Evolutionary conservation across 2,329 filamentous ascomycete genomes (phyloP).

Genomic region (Colletotrichum aenigma): DNA sequence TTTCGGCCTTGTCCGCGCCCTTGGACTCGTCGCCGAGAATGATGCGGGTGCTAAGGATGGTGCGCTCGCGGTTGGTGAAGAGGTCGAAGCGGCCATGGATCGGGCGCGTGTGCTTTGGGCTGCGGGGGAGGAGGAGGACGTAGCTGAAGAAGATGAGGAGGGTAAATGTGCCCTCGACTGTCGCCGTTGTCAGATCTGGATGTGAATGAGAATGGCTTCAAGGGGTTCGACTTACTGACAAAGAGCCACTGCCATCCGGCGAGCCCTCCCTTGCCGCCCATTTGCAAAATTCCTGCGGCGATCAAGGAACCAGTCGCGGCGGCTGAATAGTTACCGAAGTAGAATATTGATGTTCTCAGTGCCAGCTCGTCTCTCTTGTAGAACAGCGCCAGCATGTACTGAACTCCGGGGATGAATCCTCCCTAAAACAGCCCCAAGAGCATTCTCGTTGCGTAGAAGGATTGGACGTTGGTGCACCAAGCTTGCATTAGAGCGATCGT

Average conservation of each 20-base stretch:
- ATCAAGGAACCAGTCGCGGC: constrained; percentile 16
- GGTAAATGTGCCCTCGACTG: constrained; percentile 7
- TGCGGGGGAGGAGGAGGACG: constrained; percentile 5
- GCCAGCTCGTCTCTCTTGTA: constrained; percentile 33
- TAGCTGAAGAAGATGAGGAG: constrained; percentile 11
- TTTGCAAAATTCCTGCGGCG: constrained; percentile 9
- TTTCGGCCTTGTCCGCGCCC: constrained; percentile 5
- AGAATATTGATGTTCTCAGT: constrained; percentile 40
- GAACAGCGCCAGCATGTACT: constrained; percentile 32
- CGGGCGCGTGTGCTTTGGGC: constrained; percentile 2
- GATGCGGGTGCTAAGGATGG: constrained; percentile 5
- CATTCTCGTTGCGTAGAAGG: constrained; percentile 29
- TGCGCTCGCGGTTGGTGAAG: constrained; percentile 4
- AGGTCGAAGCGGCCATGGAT: constrained; percentile 11
- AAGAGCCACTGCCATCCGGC: constrained; percentile 23
- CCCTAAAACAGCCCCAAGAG: constrained; percentile 33
- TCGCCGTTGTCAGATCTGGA: not conserved
- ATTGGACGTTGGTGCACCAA: constrained; percentile 27
- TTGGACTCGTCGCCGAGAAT: constrained; percentile 10
- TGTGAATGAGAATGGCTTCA: not conserved
- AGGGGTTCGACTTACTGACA: not conserved
- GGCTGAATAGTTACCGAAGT: constrained; percentile 45
- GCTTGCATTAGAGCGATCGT: constrained; percentile 31
- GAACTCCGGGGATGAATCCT: constrained; percentile 35
- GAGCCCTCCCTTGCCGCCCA: not conserved